Evolutionary conservation across 495 filamentous ascomycete species (phyloP).

Genomic region (Bacidia rubella): DNA sequence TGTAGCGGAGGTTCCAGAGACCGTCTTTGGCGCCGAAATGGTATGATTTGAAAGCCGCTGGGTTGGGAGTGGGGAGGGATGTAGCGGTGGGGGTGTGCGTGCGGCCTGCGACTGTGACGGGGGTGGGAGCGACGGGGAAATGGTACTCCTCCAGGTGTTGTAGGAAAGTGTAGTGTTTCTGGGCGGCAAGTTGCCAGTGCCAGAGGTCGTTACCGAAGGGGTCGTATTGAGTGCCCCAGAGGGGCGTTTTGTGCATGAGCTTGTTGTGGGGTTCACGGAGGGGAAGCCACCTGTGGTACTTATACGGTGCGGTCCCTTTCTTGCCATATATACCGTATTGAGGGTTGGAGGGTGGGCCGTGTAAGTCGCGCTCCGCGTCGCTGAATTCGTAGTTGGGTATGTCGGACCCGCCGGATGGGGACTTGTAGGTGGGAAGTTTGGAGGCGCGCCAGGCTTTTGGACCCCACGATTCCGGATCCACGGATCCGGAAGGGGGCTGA

Average conservation of each 20-base stretch:
- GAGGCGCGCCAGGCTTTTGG: slow-evolving; percentile 3
- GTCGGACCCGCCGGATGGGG: not conserved
- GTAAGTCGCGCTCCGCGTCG: no score
- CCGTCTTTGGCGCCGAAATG: slow-evolving; percentile 1
- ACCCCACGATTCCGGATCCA: not conserved
- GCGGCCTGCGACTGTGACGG: slow-evolving; percentile 14
- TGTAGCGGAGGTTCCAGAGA: slow-evolving; percentile 12
- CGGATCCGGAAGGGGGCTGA: not conserved
- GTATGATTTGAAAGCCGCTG: slow-evolving; percentile 5
- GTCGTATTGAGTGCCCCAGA: not conserved
- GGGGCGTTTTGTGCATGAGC: not conserved
- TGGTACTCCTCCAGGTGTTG: not conserved
- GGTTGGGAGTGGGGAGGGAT: slow-evolving; percentile 1
- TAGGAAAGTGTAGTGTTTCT: not conserved
- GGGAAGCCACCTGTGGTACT: not conserved
- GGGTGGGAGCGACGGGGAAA: not conserved
- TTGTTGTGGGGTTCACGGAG: not conserved
- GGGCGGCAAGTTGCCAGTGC: not conserved
- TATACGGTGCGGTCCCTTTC: not conserved
- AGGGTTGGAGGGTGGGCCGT: not conserved
- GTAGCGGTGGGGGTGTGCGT: not conserved
- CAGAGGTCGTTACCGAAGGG: not conserved
- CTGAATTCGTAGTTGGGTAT: not conserved
- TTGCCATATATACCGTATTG: not conserved
- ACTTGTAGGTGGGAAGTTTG: not conserved